These are phyloP conservation scores for Solanum lignicaule DNA, from an alignment of 257 asterid genomes.

Conservation along the genomic window DNA sequence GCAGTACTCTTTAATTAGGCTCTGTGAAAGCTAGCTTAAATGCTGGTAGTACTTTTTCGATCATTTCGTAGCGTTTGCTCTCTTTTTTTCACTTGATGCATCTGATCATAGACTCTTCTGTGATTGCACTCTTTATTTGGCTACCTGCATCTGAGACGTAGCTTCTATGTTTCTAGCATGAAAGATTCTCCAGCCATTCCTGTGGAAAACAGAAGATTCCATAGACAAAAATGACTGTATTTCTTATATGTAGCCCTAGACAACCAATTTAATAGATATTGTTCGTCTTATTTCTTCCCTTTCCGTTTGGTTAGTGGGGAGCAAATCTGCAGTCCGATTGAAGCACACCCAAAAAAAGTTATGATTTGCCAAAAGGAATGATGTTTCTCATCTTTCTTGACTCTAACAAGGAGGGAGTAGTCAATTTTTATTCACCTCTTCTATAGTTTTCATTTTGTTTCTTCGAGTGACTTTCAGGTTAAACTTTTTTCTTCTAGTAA, in stretches of 20 bases:
- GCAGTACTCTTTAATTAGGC: background rate
- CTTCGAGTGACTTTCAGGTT: background rate
- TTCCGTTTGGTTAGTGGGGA: background rate
- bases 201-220: background rate
- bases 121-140: background rate
- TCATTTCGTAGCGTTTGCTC: background rate
- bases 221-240: background rate
- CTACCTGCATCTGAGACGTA: background rate
- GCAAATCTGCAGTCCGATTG: background rate
- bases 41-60: background rate
- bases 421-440: background rate
- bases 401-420: background rate
- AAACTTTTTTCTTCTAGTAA: background rate
- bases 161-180: background rate
- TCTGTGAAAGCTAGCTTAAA: background rate
- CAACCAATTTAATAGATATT: background rate
- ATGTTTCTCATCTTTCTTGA: background rate
- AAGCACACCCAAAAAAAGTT: background rate
- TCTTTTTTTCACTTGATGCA: background rate
- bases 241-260: background rate
- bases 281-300: background rate
- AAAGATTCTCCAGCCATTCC: background rate
- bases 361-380: background rate
- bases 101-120: background rate
- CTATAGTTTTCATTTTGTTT: background rate